A percentile compares a stretch with the other conserved stretches of the same genome.
Conservation (phyloP, 139 green algal genomes). For the Tetradesmus lagerheimii region DNA sequence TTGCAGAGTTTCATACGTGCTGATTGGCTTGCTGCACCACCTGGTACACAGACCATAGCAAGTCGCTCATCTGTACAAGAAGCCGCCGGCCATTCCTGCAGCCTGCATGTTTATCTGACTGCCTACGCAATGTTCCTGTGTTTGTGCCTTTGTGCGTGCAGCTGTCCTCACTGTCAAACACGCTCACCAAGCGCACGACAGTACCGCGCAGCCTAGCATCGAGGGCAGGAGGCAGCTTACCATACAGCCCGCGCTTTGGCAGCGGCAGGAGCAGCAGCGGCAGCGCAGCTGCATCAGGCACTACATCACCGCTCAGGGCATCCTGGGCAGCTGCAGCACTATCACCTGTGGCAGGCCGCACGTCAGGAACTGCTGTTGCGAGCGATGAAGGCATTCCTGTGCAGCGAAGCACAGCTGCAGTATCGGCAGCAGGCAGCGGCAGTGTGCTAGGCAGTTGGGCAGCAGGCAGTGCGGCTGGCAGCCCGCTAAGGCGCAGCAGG, state of each 20-base stretch:
- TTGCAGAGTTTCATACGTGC: too few relatives aligned
- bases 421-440: slow-evolving; percentile 8
- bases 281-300: not conserved
- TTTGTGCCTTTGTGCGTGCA: not conserved
- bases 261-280: not conserved
- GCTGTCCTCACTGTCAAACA: not conserved
- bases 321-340: not conserved
- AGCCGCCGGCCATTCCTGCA: too few relatives aligned
- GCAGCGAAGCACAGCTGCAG: not conserved
- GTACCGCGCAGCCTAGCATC: slow-evolving; percentile 6
- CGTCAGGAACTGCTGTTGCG: not conserved
- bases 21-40: too few relatives aligned
- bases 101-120: not conserved
- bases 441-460: not conserved
- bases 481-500: slow-evolving; percentile 8
- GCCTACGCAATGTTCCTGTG: not conserved
- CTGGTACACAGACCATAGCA: too few relatives aligned
- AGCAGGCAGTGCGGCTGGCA: not conserved
- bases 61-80: too few relatives aligned
- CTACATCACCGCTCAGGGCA: not conserved
- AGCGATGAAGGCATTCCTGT: not conserved
- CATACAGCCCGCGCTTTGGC: slow-evolving; percentile 16
- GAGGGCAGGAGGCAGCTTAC: slow-evolving; percentile 8
- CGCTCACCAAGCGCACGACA: slow-evolving; percentile 25
- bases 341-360: not conserved